A percentile compares a stretch with the other conserved stretches of the same genome.
These are phyloP conservation scores for Trametes versicolor DNA, from an alignment of 1,284 basidiomycete species.

Conservation along the genomic window DNA sequence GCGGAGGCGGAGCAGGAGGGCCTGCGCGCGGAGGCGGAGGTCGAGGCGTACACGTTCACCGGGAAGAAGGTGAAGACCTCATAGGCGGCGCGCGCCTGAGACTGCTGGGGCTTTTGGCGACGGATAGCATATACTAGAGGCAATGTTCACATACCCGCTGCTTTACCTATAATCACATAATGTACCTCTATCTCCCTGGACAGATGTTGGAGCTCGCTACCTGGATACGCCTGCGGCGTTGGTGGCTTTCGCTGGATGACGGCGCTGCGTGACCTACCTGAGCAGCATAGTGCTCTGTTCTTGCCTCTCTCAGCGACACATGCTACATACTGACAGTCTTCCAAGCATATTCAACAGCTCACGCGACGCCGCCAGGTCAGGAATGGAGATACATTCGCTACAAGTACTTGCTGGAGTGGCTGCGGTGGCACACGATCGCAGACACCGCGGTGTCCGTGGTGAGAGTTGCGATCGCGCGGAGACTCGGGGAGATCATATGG, in stretches of 20 bases:
- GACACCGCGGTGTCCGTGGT: slow-evolving; percentile 22
- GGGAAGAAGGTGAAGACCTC: slow-evolving; percentile 44
- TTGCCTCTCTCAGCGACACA: too few species aligned
- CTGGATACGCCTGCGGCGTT: not conserved
- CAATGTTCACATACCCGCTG: slow-evolving; percentile 25
- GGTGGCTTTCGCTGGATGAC: not conserved
- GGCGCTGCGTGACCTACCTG: too few species aligned
- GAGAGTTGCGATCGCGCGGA: slow-evolving; percentile 38
- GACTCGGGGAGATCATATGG: slow-evolving; percentile 10
- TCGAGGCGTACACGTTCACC: slow-evolving; percentile 48
- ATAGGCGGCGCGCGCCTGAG: slow-evolving; percentile 17
- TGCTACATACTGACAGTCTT: too few species aligned
- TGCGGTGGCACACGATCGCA: not conserved
- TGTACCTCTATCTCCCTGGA: slow-evolving; percentile 19
- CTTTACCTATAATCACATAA: slow-evolving; percentile 27
- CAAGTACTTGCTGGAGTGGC: not conserved
- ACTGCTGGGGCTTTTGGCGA: not conserved
- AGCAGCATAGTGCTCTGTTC: too few species aligned
- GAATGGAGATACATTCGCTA: too few species aligned
- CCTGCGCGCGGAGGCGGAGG: slow-evolving; percentile 72
- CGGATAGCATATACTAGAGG: slow-evolving; percentile 16
- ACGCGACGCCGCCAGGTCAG: too few species aligned
- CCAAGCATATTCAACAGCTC: too few species aligned
- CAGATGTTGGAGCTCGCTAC: not conserved
- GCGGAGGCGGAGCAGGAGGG: slow-evolving; percentile 79